phyloP scores from a whole-genome alignment of 1,284 basidiomycete species.

The Abortiporus biennis region DNA sequence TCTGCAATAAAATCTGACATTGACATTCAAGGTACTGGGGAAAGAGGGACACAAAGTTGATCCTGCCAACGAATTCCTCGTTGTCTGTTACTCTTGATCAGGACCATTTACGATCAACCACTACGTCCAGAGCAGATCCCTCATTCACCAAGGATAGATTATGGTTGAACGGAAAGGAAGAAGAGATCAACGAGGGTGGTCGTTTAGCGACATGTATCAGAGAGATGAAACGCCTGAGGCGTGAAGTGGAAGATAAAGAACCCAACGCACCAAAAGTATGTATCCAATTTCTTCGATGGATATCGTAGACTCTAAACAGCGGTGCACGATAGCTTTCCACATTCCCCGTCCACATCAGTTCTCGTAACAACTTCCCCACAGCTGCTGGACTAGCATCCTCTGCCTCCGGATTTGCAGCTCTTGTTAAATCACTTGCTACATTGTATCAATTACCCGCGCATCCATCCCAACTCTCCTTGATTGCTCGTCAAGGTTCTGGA shows the following conservation, averaged over 20 bases:
- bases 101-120: slow-evolving; percentile 92
- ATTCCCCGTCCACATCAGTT: slow-evolving; percentile 81
- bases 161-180: slow-evolving; percentile 93
- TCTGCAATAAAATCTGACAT: slow-evolving; percentile 7
- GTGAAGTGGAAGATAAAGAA: slow-evolving; percentile 68
- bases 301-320: slow-evolving; percentile 4
- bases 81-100: slow-evolving; percentile 96
- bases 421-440: slow-evolving; percentile 84
- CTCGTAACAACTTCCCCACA: slow-evolving; percentile 99
- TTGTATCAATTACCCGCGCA: slow-evolving; percentile 77
- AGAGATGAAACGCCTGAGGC: slow-evolving; percentile 81
- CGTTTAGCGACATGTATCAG: slow-evolving; percentile 82
- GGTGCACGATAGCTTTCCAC: slow-evolving; percentile 54
- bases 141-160: slow-evolving; percentile 75
- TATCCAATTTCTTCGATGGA: slow-evolving; percentile 2
- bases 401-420: slow-evolving; percentile 94
- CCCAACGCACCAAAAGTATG: slow-evolving; percentile 60
- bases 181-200: slow-evolving; percentile 80
- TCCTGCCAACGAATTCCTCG: slow-evolving; percentile 96
- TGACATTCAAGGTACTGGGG: slow-evolving; percentile 82
- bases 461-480: slow-evolving; percentile 77
- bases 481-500: slow-evolving; percentile 95
- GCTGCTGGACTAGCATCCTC: slow-evolving; percentile 97
- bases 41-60: slow-evolving; percentile 93
- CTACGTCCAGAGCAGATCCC: slow-evolving; percentile 83